Evolutionary conservation across 2,329 filamentous ascomycete species (phyloP), one percentile per base, ranked within the genome.

Genomic region (Emergomyces orientalis): DNA sequence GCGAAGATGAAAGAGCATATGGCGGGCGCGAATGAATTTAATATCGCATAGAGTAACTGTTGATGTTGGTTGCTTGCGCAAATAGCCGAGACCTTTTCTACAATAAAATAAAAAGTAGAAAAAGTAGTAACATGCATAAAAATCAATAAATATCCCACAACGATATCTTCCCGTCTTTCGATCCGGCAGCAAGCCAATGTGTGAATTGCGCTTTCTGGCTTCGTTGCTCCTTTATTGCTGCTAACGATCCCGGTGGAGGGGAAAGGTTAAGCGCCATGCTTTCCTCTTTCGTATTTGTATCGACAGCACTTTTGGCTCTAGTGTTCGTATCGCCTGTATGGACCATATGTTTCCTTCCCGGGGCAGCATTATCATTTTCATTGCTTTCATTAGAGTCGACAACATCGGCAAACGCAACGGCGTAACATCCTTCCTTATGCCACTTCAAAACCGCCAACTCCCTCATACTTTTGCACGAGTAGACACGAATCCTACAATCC

Each of bases 101-200:
- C 64, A 54, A 22, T 60, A 45, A 11, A 25, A 1, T 27, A 49
- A 14, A 27, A 25, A 13, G 9, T n/a, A 30, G 13, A 14, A 59
- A 45, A 47, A 47, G 30, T 32, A 32, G n/a, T 39, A 47, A 25
- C 47, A 61, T 56, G 51, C n/a, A 60, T 65, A 69, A 72, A 71
- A n/a, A 65, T 78, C 70, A 92, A 74, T 94, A 99, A 63, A 97
- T 86, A 77, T 97, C 90, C 94, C 94, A 99, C 68, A 99, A 78
- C 72, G 91, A 96, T 66, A 97, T 85, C 74, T 95, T 96, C 22
- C 93, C 94, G 77, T 97, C 94, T 74, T 97, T 99, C 62, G 90
- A 89, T 1, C 94, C 94, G 0, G 86, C 90, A 22, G 88, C 94
- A 60, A 97, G 74, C 92, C 93, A 97, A 74, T 97, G 93, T 30